Percentiles rank a stretch among this genome's conserved stretches.
Conservation (phyloP, 139 green algal species). For the Coelastrella sp. region DNA sequence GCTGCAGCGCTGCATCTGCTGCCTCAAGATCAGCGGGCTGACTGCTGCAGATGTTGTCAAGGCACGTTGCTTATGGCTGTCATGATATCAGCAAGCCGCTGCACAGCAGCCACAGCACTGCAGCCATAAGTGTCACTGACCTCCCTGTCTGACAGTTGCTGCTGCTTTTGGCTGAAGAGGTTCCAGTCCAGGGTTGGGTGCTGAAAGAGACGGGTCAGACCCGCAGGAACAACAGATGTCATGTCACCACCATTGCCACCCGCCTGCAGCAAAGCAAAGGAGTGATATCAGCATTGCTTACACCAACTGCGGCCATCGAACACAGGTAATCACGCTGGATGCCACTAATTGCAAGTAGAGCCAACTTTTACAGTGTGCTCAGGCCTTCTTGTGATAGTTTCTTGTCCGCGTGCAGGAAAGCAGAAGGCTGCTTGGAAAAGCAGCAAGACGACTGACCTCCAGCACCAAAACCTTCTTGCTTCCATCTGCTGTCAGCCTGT, state of each 20-base stretch:
- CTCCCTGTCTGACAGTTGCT: constrained; percentile 68
- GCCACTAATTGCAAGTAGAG: no score
- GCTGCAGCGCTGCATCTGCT: no score
- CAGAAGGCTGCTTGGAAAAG: no score
- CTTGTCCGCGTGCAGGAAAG: no score
- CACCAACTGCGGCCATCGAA: background rate
- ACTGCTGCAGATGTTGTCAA: no score
- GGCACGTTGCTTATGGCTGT: no score
- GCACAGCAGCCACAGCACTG: background rate
- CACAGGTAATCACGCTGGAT: no score
- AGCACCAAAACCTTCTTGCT: constrained; percentile 88
- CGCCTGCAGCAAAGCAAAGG: constrained; percentile 52
- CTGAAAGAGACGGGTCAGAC: constrained; percentile 85
- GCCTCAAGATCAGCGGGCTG: no score
- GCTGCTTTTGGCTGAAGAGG: constrained; percentile 75
- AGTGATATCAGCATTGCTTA: background rate
- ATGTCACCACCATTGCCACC: constrained; percentile 54
- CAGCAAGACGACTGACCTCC: constrained; percentile 62
- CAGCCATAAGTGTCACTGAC: constrained; percentile 39
- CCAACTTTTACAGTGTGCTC: no score
- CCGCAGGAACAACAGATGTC: constrained; percentile 74
- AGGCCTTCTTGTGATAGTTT: no score
- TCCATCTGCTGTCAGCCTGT: constrained; percentile 82
- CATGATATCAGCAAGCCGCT: background rate
- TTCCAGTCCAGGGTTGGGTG: constrained; percentile 88